phyloP scores from a whole-genome alignment of 116 monocot genomes.

The Trichopus zeylanicus region DNA sequence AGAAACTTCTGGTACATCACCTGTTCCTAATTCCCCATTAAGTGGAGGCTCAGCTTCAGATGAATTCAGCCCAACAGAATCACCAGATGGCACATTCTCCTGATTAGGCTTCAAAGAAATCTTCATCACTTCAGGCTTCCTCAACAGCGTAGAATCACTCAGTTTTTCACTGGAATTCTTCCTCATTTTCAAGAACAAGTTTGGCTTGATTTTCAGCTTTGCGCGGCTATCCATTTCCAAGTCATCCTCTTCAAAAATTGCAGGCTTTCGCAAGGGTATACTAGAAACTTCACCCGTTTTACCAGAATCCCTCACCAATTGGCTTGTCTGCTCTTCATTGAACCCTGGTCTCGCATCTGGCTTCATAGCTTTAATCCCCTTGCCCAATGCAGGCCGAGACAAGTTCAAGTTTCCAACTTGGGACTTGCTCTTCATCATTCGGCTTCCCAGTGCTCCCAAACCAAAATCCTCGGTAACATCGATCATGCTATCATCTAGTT shows the following conservation, averaged over 20 bases:
- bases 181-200: slow-evolving; percentile 60
- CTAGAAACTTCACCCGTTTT: slow-evolving; percentile 7
- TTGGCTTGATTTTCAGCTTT: slow-evolving; percentile 50
- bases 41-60: background rate
- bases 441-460: background rate
- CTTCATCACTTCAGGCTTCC: slow-evolving; percentile 67
- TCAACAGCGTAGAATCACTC: slow-evolving; percentile 45
- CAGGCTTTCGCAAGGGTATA: slow-evolving; percentile 73
- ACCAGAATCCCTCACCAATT: background rate
- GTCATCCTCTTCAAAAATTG: slow-evolving; percentile 39
- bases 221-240: slow-evolving; percentile 23
- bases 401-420: slow-evolving; percentile 1
- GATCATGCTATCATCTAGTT: slow-evolving; percentile 23
- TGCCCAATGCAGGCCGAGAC: background rate
- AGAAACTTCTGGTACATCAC: slow-evolving; percentile 1
- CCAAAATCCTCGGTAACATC: slow-evolving; percentile 8
- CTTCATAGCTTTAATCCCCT: background rate
- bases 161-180: slow-evolving; percentile 29
- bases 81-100: slow-evolving; percentile 14
- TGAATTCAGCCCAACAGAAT: background rate
- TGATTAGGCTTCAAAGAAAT: slow-evolving; percentile 14
- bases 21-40: slow-evolving; percentile 2
- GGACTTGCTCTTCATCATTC: slow-evolving; percentile 2
- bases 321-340: background rate
- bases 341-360: background rate